Percentiles rank a stretch among this genome's conserved stretches.
These are phyloP conservation scores for Thielaviopsis populi DNA, from an alignment of 2,329 filamentous ascomycete species.

Conservation along the genomic window DNA sequence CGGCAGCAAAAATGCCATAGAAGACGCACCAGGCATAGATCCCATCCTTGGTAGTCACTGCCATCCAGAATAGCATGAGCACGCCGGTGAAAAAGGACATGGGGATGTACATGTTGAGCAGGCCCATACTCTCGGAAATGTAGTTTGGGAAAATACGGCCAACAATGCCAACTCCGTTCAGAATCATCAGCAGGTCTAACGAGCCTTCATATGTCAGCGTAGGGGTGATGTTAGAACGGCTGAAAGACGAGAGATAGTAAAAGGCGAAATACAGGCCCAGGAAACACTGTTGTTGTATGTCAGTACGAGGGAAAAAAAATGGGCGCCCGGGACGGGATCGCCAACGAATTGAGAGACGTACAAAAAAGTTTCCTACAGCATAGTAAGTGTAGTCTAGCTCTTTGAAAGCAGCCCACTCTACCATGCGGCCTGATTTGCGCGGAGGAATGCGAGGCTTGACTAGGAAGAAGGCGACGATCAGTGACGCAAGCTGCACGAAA, in stretches of 20 bases:
- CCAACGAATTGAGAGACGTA: neutral
- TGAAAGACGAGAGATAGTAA: conserved; percentile 42
- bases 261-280: conserved; percentile 42
- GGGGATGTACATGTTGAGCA: conserved; percentile 46
- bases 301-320: neutral
- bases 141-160: conserved; percentile 44
- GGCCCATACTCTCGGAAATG: conserved; percentile 42
- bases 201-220: conserved; percentile 33
- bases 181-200: conserved; percentile 46
- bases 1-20: conserved; percentile 50
- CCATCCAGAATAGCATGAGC: conserved; percentile 42
- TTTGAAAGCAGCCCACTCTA: conserved; percentile 33
- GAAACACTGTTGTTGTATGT: conserved; percentile 27
- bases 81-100: conserved; percentile 28
- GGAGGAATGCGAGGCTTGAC: conserved; percentile 30
- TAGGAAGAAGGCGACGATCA: conserved; percentile 27
- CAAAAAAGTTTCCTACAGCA: conserved; percentile 24
- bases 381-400: conserved; percentile 32
- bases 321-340: neutral
- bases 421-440: conserved; percentile 26
- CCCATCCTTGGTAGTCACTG: conserved; percentile 32
- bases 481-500: conserved; percentile 38
- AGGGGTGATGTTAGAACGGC: conserved; percentile 27
- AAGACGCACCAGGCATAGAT: conserved; percentile 48
- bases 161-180: conserved; percentile 47